Evolutionary conservation across 768 basidiomycete species (phyloP), one percentile per base, ranked within the genome.

Genomic region (Calocera viscosa): DNA sequence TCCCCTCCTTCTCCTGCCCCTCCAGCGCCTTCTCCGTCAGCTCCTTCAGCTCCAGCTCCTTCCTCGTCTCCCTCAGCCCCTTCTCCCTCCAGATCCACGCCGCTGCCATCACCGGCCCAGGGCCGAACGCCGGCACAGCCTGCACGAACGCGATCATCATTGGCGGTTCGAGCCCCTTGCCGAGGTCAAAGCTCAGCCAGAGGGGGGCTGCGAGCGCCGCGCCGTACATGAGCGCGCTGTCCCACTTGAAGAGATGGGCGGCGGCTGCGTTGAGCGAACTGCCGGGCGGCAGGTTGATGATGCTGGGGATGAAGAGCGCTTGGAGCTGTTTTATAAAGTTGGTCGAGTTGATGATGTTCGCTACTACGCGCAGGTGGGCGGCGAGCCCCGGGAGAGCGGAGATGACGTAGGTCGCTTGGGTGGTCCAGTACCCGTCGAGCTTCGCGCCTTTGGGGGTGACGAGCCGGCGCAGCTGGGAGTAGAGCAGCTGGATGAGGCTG

Each of bases 171-270:
- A 60, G 19, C 14, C 53, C 53, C 22, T 60, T 60, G 7, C 53
- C 53, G 2, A 60, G 53, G 2, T 60, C 53, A 10, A 2, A 28
- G 7, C 5, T 19, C 26, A 26, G 26, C 53, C 24, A 26, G 8
- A 60, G 26, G 14, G 53, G 5, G 53, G 53, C 19, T 11, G 30
- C 26, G 53, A 60, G 26, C 11, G 26, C 8, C 7, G 14, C 5
- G 22, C 53, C 53, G 30, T 16, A 60, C 53, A 60, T 60, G 53
- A 60, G 53, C 53, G 53, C 53, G 26, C 30, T 60, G 53, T 60
- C 53, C 53, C 53, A 60, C 22, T 60, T 60, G 53, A 60, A 26
- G 14, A 60, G 2, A 19, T 60, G 53, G 14, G 5, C 7, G 14
- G 53, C 53, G 7, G 53, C 53, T 16, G 30, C 53, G 53, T 60